Evolutionary conservation across 108 stramenopile genomes (phyloP), one percentile per base, ranked within the genome.

Genomic region (Nitzschia palea): DNA sequence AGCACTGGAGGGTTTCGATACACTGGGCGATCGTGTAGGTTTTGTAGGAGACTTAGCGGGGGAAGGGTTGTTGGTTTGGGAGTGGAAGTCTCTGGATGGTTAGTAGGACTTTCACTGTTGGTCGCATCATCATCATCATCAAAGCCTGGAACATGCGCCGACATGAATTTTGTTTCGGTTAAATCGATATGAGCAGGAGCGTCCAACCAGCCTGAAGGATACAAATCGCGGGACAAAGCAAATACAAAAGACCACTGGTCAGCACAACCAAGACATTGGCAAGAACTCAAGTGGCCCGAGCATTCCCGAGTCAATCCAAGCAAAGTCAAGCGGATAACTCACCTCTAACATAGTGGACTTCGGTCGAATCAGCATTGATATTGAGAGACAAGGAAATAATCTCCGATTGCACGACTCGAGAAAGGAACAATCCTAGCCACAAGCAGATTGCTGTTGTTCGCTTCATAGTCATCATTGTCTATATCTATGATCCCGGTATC

Each of bases 141-240:
- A 48, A 73, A 65, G 0, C 22, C 15, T 0, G 44, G 48, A 3
- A 47, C 42, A 52, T 35, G 36, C 23, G 58, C 29, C 4, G 80
- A 76, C 6, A 62, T 50, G 62, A 87, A 84, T 18, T 31, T 57
- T 23, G 87, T 57, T 6, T 70, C 40, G 25, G 80, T 73, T 9
- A 87, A 61, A 50, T 87, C 85, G 12, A 90, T 71, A 34, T 60
- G 85, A 4, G 84, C 89, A 14, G 89, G 89, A 8, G 86, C 81
- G 14, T 84, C 64, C 18, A 90, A 26, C 56, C 67, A 90, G 15
- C 86, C 89, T 66, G 29, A 53, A 36, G 4, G 29, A 62, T 40
- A 27, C 15, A 52, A 36, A 6, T 1, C 25, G 3, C 17, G 20
- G 37, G 26, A 34, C 47, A 48, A 31, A 12, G 8, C 18, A 15